A percentile compares a stretch with the other conserved stretches of the same genome.
phyloP scores from a whole-genome alignment of 805 yeast genomes.

The Yamadazyma ubonensis region DNA sequence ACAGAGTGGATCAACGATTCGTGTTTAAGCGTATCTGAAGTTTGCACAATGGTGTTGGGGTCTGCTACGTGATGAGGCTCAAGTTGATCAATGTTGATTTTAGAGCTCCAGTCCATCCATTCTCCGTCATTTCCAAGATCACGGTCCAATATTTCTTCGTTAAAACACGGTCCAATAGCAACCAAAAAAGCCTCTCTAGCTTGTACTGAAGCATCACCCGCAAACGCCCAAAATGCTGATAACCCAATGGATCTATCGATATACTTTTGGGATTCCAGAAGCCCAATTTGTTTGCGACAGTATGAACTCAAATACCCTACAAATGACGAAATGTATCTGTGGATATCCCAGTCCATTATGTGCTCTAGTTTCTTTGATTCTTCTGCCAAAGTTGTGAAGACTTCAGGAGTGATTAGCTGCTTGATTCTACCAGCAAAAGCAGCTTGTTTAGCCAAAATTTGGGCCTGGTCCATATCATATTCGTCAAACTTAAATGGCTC shows the following conservation, averaged over 20 bases:
- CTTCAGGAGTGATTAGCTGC: constrained; percentile 1
- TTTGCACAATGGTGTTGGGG: constrained; percentile 71
- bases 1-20: constrained; percentile 59
- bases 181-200: constrained; percentile 41
- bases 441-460: constrained; percentile 1
- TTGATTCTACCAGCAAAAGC: constrained; percentile 4
- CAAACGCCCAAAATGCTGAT: constrained; percentile 59
- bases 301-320: constrained; percentile 39
- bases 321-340: constrained; percentile 39
- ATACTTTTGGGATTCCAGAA: constrained; percentile 16
- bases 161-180: constrained; percentile 23
- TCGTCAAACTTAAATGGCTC: constrained; percentile 3
- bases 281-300: constrained; percentile 22
- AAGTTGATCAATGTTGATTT: constrained; percentile 44
- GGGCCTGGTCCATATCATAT: constrained; percentile 1
- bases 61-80: constrained; percentile 59
- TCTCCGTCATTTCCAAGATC: constrained; percentile 12
- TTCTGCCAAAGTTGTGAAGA: not conserved
- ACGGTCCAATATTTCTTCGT: constrained; percentile 6
- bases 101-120: constrained; percentile 13
- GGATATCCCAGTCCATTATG: constrained; percentile 48
- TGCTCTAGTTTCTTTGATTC: constrained; percentile 32
- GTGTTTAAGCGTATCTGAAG: constrained; percentile 71
- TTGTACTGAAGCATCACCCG: constrained; percentile 50
- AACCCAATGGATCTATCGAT: constrained; percentile 33